A percentile compares a stretch with the other conserved stretches of the same genome.
phyloP scores from a whole-genome alignment of 2,329 filamentous ascomycete genomes.

The Alternaria infectoria region DNA sequence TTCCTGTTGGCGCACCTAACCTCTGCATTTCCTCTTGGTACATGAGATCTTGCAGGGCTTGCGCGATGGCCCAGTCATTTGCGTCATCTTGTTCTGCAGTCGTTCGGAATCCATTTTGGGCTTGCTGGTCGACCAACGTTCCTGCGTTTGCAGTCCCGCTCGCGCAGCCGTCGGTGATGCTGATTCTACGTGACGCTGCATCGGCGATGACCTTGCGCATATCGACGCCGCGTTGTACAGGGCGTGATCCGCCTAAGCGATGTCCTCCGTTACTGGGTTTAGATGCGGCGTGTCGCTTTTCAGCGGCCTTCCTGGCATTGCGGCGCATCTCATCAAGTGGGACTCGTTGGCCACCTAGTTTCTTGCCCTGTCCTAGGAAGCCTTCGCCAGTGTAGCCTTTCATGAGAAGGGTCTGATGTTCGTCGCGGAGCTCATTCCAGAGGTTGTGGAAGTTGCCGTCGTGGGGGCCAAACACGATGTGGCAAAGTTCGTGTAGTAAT shows the following conservation, averaged over 20 bases:
- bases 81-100: constrained; percentile 87
- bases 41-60: constrained; percentile 84
- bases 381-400: constrained; percentile 93
- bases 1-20: constrained; percentile 46
- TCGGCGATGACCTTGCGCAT: constrained; percentile 75
- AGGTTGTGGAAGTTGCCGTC: constrained; percentile 81
- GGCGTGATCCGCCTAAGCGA: constrained; percentile 70
- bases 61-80: constrained; percentile 84
- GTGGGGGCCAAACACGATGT: constrained; percentile 84
- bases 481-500: constrained; percentile 91
- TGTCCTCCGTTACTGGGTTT: constrained; percentile 74
- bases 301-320: constrained; percentile 74
- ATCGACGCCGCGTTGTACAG: constrained; percentile 65
- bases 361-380: constrained; percentile 77
- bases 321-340: constrained; percentile 74
- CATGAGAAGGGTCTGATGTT: constrained; percentile 74
- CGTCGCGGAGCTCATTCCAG: constrained; percentile 88
- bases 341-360: constrained; percentile 68
- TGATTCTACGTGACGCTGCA: constrained; percentile 70
- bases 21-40: constrained; percentile 72
- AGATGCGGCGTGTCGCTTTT: constrained; percentile 67
- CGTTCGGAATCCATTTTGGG: constrained; percentile 75
- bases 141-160: constrained; percentile 70
- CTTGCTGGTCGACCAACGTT: constrained; percentile 72
- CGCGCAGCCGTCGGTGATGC: constrained; percentile 75